Conservation (phyloP, 441 rosid genomes). For the Bocquillonia castaneifolia region DNA sequence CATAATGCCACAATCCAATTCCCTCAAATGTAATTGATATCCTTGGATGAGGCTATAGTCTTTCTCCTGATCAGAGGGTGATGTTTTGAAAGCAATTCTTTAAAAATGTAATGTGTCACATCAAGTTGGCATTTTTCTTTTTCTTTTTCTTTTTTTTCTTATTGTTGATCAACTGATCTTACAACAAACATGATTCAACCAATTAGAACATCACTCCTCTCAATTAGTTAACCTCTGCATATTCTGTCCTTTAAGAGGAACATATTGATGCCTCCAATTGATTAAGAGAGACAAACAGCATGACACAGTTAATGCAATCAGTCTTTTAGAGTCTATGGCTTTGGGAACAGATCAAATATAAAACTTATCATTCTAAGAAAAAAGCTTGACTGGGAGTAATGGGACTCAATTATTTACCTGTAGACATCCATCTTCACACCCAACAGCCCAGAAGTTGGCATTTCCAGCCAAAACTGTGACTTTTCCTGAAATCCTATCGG, state of each 20-base stretch:
- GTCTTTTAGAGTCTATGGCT: not conserved
- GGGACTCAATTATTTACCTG: slow-evolving; percentile 46
- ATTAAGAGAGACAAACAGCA: not conserved
- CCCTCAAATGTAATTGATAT: not conserved
- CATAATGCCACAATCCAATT: not conserved
- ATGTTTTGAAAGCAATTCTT: not conserved
- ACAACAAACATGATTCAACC: not conserved
- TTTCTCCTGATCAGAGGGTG: not conserved
- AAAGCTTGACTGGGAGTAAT: not conserved
- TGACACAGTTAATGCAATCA: not conserved
- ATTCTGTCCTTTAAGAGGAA: not conserved
- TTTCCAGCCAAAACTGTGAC: slow-evolving; percentile 93
- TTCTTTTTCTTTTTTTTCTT: too few relatives aligned
- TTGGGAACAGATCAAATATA: not conserved
- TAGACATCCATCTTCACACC: slow-evolving; percentile 91
- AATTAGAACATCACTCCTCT: not conserved
- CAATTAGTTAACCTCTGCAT: not conserved
- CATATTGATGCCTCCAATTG: not conserved
- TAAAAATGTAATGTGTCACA: too few relatives aligned
- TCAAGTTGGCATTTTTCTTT: too few relatives aligned
- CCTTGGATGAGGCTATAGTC: not conserved
- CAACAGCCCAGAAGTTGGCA: slow-evolving; percentile 96
- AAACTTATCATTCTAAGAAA: not conserved
- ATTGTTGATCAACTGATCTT: not conserved
- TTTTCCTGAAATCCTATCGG: slow-evolving; percentile 79